Evolutionary conservation across 805 yeast genomes (phyloP).

Genomic region (Starmerella scarabaei): DNA sequence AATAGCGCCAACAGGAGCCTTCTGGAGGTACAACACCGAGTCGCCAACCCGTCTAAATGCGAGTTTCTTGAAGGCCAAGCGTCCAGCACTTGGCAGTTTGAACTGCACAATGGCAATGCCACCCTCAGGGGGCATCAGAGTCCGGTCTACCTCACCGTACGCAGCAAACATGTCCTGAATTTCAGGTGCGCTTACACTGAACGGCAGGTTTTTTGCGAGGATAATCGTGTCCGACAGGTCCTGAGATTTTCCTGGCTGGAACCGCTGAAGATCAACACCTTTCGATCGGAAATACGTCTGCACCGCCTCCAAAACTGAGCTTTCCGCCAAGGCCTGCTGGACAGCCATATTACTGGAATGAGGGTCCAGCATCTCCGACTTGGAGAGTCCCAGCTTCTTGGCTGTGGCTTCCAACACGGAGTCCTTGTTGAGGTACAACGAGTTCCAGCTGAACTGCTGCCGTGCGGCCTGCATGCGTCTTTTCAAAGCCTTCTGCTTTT

Average conservation of each 20-base stretch:
- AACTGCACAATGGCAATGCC: conserved; percentile 90
- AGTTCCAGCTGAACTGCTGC: conserved; percentile 88
- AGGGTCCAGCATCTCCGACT: conserved; percentile 77
- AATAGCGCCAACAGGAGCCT: conserved; percentile 80
- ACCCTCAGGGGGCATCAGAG: conserved; percentile 92
- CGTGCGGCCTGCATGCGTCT: conserved; percentile 74
- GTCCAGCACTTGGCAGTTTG: conserved; percentile 67
- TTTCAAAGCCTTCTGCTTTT: conserved; percentile 77
- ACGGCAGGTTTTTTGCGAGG: conserved; percentile 81
- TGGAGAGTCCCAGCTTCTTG: conserved; percentile 62
- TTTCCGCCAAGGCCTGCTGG: conserved; percentile 93
- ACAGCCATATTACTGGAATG: conserved; percentile 81
- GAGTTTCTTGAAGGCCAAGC: conserved; percentile 77
- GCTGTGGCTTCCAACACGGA: conserved; percentile 90
- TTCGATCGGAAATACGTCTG: conserved; percentile 71
- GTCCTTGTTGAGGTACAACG: conserved; percentile 78
- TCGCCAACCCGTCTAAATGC: conserved; percentile 82
- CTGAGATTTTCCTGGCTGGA: conserved; percentile 33
- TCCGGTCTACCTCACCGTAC: conserved; percentile 65
- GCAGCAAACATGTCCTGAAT: conserved; percentile 68
- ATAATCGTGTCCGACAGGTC: conserved; percentile 72
- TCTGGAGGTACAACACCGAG: conserved; percentile 77
- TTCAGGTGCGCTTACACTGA: conserved; percentile 69
- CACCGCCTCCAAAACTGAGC: conserved; percentile 86
- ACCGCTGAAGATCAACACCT: conserved; percentile 72